Percentiles rank a stretch among this genome's conserved stretches.
Evolutionary conservation across 164 flowering plant genomes (phyloP).

Genomic region (Brasenia schreberi): DNA sequence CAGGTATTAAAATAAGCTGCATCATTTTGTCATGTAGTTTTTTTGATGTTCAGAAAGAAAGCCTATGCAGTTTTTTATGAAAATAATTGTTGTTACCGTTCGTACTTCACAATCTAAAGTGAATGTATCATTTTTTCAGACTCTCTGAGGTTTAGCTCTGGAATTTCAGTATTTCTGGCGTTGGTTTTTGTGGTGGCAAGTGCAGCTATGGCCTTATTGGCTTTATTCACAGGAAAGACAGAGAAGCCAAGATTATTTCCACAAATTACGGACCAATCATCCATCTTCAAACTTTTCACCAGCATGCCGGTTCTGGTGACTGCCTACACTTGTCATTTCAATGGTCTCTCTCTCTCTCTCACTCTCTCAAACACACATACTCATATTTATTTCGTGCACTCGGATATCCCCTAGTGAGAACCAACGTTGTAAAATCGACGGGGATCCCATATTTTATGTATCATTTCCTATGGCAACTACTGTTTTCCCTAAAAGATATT

Average conservation of each 20-base stretch:
- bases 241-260: slow-evolving; percentile 51
- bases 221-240: slow-evolving; percentile 46
- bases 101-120: too few relatives aligned
- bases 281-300: slow-evolving; percentile 81
- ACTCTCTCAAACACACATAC: background rate
- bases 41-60: too few relatives aligned
- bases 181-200: slow-evolving; percentile 70
- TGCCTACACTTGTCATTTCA: slow-evolving; percentile 91
- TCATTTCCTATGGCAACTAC: too few relatives aligned
- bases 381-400: too few relatives aligned
- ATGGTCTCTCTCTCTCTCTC: slow-evolving; percentile 29
- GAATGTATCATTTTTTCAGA: slow-evolving; percentile 26
- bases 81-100: too few relatives aligned
- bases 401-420: too few relatives aligned
- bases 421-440: too few relatives aligned
- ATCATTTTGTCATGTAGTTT: too few relatives aligned
- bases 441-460: too few relatives aligned
- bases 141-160: slow-evolving; percentile 64
- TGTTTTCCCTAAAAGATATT: too few relatives aligned
- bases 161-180: slow-evolving; percentile 65
- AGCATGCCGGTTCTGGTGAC: slow-evolving; percentile 89
- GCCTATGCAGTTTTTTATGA: too few relatives aligned
- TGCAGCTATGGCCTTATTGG: slow-evolving; percentile 51
- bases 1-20: too few relatives aligned
- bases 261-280: slow-evolving; percentile 16